A percentile compares a stretch with the other conserved stretches of the same genome.
Evolutionary conservation across 106 monocot species (phyloP).

Genomic region (Amphibolis antarctica): DNA sequence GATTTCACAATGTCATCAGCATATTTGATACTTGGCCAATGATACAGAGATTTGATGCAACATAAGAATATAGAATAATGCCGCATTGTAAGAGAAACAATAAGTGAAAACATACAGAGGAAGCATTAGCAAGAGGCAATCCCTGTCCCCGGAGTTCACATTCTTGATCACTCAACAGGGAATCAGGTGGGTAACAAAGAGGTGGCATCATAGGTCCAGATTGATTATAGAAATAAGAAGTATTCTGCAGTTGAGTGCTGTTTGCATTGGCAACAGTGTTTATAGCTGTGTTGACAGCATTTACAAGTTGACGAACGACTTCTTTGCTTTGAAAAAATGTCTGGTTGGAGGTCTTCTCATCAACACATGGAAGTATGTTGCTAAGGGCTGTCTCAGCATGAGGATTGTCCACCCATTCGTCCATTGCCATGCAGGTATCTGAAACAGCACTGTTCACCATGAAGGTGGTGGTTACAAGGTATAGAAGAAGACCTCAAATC

Average conservation of each 20-base stretch:
- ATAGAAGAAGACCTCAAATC: too few species aligned
- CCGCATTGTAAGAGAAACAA: too few species aligned
- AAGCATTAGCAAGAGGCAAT: slow-evolving; percentile 55
- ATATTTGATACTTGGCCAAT: too few species aligned
- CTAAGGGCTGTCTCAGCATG: slow-evolving; percentile 75
- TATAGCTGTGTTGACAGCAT: slow-evolving; percentile 53
- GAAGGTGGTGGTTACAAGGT: too few species aligned
- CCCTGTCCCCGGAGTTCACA: slow-evolving; percentile 42
- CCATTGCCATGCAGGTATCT: slow-evolving; percentile 78
- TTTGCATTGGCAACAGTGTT: slow-evolving; percentile 37
- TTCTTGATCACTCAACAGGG: slow-evolving; percentile 22
- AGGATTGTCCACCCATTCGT: slow-evolving; percentile 69
- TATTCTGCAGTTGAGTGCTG: background rate
- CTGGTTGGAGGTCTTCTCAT: slow-evolving; percentile 46
- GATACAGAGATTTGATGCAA: too few species aligned
- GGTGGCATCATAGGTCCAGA: slow-evolving; percentile 48
- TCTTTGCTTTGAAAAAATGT: slow-evolving; percentile 71
- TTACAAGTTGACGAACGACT: slow-evolving; percentile 51
- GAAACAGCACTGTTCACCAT: slow-evolving; percentile 30
- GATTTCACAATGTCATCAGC: background rate
- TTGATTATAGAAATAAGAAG: slow-evolving; percentile 39
- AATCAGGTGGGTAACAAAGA: slow-evolving; percentile 71
- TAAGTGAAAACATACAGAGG: slow-evolving; percentile 25
- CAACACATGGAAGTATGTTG: slow-evolving; percentile 70
- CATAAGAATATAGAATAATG: too few species aligned